Base-by-base conservation (phyloP, 129 eudicot species). In the Saposhnikovia divaricata region DNA sequence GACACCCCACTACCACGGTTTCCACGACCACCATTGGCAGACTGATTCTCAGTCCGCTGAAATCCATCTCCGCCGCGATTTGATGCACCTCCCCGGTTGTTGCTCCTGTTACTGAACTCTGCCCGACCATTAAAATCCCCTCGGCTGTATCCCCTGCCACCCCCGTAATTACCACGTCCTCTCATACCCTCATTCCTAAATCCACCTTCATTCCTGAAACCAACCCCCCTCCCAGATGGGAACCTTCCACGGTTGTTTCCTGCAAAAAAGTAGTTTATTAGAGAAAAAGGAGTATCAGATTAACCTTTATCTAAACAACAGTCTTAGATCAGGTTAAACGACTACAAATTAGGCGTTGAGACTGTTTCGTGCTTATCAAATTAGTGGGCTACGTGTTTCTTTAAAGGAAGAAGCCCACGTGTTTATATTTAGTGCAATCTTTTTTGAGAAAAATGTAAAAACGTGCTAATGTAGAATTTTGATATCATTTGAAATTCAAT, bases 81-180 rank as follows among this genome's bases (percentile, higher is more conserved):
- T 27, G 81, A 72, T 28, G 84, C 79, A 68, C 87, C 91, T 73
- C 77, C 77, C n/a, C 77, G 53, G 13, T 73, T 73, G 79, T 85
- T 86, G 77, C 88, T 85, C 72, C 91, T 85, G 86, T 82, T 85
- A 48, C 80, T 85, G 43, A 79, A 92, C 25, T 89, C 96, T 14
- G 61, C 80, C 85, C 93, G 84, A 73, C 80, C 85, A 78, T 82
- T 86, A 38, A 80, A 85, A 66, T 89, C 99, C 72, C 91, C 89
- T 31, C 92, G 87, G 42, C 80, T 80, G 78, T 84, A 88, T 42
- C 91, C 89, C 79, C 99, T 84, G 48, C 89, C 90, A 27, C 93
- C 87, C 69, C 89, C 87, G 31, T 82, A 96, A 84, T 74, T 82
- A 73, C 91, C 97, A 80, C 97, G 96, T 14, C 96, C 97, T 86